Evolutionary conservation across 2,329 filamentous ascomycete species (phyloP).

Genomic region (Fusarium nygamai): DNA sequence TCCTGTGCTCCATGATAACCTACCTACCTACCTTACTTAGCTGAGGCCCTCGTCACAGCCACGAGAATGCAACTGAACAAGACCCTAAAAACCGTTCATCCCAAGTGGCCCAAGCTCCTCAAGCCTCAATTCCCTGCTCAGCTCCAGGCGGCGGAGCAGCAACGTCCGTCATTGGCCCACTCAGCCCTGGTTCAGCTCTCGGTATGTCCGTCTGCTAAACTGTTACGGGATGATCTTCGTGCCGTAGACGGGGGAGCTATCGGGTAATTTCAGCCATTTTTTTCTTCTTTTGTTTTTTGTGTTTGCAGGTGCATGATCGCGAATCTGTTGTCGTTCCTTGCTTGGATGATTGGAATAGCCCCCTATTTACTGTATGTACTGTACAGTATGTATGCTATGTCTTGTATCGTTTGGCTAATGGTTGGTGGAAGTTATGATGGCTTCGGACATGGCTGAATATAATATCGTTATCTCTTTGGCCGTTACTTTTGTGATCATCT

Average conservation of each 20-base stretch:
- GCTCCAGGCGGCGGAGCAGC: slow-evolving; percentile 22
- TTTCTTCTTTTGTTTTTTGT: slow-evolving; percentile 1
- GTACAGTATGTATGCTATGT: not conserved
- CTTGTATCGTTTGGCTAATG: not conserved
- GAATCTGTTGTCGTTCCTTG: not conserved
- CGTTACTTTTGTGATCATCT: not conserved
- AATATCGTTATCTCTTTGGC: not conserved
- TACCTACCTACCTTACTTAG: not conserved
- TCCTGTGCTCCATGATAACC: not conserved
- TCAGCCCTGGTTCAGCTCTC: slow-evolving; percentile 40
- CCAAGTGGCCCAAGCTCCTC: slow-evolving; percentile 36
- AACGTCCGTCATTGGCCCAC: slow-evolving; percentile 22
- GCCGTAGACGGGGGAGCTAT: slow-evolving; percentile 30
- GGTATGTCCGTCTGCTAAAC: slow-evolving; percentile 42
- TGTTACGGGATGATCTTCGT: slow-evolving; percentile 33
- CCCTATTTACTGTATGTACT: not conserved
- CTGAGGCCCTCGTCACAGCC: slow-evolving; percentile 20
- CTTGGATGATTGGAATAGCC: not conserved
- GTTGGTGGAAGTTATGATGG: slow-evolving; percentile 26
- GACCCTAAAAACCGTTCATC: not conserved
- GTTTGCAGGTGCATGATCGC: not conserved
- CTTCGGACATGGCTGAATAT: slow-evolving; percentile 25
- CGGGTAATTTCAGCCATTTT: slow-evolving; percentile 35
- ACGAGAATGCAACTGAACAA: slow-evolving; percentile 14
- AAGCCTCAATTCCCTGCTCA: slow-evolving; percentile 15